Percentiles rank a stretch among this genome's conserved stretches.
Evolutionary conservation across 306 rosid genomes (phyloP).

Genomic region (Senna tora): DNA sequence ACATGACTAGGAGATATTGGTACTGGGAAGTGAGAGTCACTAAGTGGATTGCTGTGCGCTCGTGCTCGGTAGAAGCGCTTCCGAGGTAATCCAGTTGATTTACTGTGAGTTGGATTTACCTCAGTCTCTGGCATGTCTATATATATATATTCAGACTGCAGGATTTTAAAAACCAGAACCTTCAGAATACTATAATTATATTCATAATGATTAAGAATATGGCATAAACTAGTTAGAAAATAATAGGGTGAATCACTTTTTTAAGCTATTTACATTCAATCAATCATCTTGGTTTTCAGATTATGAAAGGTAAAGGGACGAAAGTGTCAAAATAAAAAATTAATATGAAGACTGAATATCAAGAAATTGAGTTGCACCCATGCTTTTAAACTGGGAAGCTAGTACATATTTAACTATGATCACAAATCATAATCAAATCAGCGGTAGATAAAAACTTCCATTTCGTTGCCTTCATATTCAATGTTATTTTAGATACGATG

Average conservation of each 20-base stretch:
- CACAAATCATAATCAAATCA: no score
- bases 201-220: slow-evolving; percentile 14
- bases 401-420: not conserved
- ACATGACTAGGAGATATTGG: slow-evolving; percentile 76
- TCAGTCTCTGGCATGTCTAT: slow-evolving; percentile 60
- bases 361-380: slow-evolving; percentile 15
- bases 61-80: slow-evolving; percentile 98
- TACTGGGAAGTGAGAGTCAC: slow-evolving; percentile 94
- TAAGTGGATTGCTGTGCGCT: slow-evolving; percentile 96
- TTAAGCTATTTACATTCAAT: slow-evolving; percentile 9
- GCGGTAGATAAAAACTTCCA: not conserved
- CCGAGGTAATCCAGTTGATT: slow-evolving; percentile 90
- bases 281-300: slow-evolving; percentile 5
- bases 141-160: slow-evolving; percentile 46
- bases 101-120: slow-evolving; percentile 64
- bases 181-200: slow-evolving; percentile 30
- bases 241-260: slow-evolving; percentile 24
- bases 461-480: slow-evolving; percentile 5
- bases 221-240: not conserved
- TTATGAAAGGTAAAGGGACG: not conserved
- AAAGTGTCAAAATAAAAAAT: not conserved
- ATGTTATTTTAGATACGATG: slow-evolving; percentile 1
- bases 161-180: slow-evolving; percentile 30
- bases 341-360: not conserved
- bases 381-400: slow-evolving; percentile 11